These are phyloP conservation scores for Trichosporon sp. DNA, from an alignment of 1,284 basidiomycete genomes.

Conservation along the genomic window DNA sequence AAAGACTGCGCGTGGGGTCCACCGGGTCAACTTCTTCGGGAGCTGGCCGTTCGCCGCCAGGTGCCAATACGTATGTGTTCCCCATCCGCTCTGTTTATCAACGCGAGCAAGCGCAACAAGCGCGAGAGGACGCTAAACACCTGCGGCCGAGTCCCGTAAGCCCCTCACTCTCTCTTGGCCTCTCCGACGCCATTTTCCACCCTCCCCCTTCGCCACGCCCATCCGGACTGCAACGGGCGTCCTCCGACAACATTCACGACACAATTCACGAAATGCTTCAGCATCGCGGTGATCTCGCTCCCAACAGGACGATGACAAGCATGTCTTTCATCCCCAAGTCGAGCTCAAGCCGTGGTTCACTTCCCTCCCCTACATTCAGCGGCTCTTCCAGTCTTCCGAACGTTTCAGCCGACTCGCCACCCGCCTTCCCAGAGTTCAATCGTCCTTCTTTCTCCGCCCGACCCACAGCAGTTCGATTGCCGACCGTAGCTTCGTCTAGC, in stretches of 20 bases:
- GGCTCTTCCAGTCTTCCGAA: background rate
- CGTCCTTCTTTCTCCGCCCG: constrained; percentile 18
- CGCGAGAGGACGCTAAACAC: constrained; percentile 3
- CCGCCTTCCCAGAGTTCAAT: background rate
- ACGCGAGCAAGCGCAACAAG: constrained; percentile 20
- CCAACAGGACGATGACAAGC: constrained; percentile 18
- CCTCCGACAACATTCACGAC: constrained; percentile 8
- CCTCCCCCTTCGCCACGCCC: background rate
- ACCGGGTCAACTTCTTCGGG: background rate
- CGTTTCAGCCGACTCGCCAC: constrained; percentile 4
- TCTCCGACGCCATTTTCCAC: constrained; percentile 5
- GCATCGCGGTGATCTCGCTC: constrained; percentile 21
- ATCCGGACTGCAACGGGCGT: constrained; percentile 9
- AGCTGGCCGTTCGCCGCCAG: background rate
- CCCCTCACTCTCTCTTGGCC: background rate
- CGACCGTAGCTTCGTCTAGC: constrained; percentile 5
- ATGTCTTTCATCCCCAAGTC: constrained; percentile 18
- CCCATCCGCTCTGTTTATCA: constrained; percentile 52
- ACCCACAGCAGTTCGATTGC: constrained; percentile 21
- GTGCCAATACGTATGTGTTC: constrained; percentile 43
- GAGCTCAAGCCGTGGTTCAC: constrained; percentile 29
- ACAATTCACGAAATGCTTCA: constrained; percentile 38
- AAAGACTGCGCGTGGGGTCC: background rate
- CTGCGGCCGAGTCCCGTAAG: background rate
- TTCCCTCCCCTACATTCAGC: constrained; percentile 20